Evolutionary conservation across 805 yeast species (phyloP).

Genomic region (Grigorovia humatica): DNA sequence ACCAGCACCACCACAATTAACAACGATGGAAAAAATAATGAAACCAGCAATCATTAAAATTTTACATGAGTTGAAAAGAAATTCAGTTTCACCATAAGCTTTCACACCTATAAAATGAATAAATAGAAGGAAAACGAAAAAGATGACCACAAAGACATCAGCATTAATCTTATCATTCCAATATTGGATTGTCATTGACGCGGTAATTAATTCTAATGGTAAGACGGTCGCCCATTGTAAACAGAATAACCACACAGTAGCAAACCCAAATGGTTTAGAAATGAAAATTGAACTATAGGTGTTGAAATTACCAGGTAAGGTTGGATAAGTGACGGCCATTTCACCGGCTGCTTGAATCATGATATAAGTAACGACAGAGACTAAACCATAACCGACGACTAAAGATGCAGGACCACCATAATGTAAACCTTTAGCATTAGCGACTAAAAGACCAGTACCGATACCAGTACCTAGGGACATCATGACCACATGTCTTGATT

Average conservation of each 20-base stretch:
- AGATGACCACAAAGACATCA: conserved; percentile 48
- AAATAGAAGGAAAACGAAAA: conserved; percentile 39
- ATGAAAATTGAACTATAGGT: conserved; percentile 34
- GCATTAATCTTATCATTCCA: conserved; percentile 40
- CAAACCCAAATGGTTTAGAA: conserved; percentile 62
- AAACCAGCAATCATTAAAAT: conserved; percentile 51
- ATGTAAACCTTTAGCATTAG: conserved; percentile 38
- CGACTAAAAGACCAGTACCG: conserved; percentile 62
- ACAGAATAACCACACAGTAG: conserved; percentile 62
- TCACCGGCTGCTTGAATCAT: conserved; percentile 44
- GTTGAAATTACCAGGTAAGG: conserved; percentile 33
- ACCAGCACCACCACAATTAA: conserved; percentile 51
- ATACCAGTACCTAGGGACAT: conserved; percentile 78
- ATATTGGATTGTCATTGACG: conserved; percentile 41
- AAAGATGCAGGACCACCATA: conserved; percentile 38
- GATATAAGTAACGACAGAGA: conserved; percentile 47
- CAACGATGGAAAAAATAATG: conserved; percentile 42
- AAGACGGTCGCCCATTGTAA: conserved; percentile 53
- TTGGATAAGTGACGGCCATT: conserved; percentile 33
- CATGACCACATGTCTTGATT: conserved; percentile 48
- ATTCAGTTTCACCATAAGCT: conserved; percentile 66
- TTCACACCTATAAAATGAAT: conserved; percentile 51
- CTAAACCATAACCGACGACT: conserved; percentile 45
- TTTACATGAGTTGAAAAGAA: conserved; percentile 43
- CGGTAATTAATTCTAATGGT: conserved; percentile 56